Evolutionary conservation across 192 early-diverging fungal species (phyloP), one percentile per base, ranked within the genome.

Genomic region (Linnemannia exigua): DNA sequence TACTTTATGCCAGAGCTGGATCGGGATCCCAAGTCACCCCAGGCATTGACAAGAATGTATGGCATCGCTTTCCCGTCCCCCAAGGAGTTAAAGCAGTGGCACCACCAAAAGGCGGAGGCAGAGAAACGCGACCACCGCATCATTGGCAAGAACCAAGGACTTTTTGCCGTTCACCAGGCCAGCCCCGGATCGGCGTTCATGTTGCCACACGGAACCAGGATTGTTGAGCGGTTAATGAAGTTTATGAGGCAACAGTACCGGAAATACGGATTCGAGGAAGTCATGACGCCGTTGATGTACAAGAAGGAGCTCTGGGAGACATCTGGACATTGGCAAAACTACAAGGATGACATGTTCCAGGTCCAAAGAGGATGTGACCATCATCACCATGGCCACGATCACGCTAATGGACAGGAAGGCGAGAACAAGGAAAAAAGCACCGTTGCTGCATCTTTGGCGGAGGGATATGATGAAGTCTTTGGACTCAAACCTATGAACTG

Each of bases 401-500:
- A 89, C 67, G 46, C 58, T 15, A 67, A 75, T 6, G 58, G 28
- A 63, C 31, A 72, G 11, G 69, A 50, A 22, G 38, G 15, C 28
- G 35, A 14, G 3, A 67, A 41, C 5, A 20, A 38, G 31, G 54
- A 58, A 8, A 58, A 58, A 8, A 9, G 41, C 3, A 9, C 41
- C 9, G 41, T 9, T 44, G 37, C 28, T 19, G 36, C 16, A 17
- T 35, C 74, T 0, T 38, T 81, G 28, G 70, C 80, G n/a, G 86
- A 79, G 37, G 75, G 76, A 5, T 67, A 81, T 19, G 94, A 94
- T 47, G 91, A 94, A 41, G 79, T 94, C 25, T 94, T 93, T 89
- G 96, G 96, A 12, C 89, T 99, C n/a, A 99, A 99, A 81, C 98
- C 98, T 16, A 99, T 99, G 98, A 99, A 99, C 84, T 99, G 98